These are phyloP conservation scores for Setomelanomma holmii DNA, from an alignment of 2,329 filamentous ascomycete genomes.

Conservation along the genomic window DNA sequence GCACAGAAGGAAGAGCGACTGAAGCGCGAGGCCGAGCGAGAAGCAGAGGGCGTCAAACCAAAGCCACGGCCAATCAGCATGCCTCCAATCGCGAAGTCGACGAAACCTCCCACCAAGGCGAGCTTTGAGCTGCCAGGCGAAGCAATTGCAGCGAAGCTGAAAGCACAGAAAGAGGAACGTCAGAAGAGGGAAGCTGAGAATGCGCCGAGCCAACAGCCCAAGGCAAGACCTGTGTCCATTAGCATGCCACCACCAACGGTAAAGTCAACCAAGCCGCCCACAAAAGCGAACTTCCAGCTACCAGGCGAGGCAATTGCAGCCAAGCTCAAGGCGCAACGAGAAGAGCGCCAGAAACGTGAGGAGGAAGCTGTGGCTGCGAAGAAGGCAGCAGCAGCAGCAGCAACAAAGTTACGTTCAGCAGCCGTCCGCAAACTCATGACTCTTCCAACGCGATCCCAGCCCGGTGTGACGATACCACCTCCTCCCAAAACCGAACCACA, in stretches of 20 bases:
- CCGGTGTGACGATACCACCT: conserved; percentile 23
- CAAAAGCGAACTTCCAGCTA: conserved; percentile 59
- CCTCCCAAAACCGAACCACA: conserved; percentile 9
- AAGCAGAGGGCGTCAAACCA: conserved; percentile 46
- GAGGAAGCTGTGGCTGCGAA: conserved; percentile 45
- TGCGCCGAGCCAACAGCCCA: conserved; percentile 9
- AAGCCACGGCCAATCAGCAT: conserved; percentile 54
- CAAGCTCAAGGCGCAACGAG: conserved; percentile 38
- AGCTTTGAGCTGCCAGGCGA: conserved; percentile 63
- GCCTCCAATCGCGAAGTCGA: conserved; percentile 57
- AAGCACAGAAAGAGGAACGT: conserved; percentile 42
- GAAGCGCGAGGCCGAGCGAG: conserved; percentile 33
- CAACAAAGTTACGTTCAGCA: conserved; percentile 36
- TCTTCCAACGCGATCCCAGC: conserved; percentile 52
- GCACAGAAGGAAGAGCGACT: conserved; percentile 51
- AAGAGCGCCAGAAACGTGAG: conserved; percentile 45
- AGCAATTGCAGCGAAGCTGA: conserved; percentile 51
- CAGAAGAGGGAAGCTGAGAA: conserved; percentile 37
- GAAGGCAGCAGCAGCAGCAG: conserved; percentile 43
- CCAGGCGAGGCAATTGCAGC: conserved; percentile 61
- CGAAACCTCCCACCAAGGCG: conserved; percentile 58
- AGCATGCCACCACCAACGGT: conserved; percentile 50
- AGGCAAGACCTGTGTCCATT: conserved; percentile 40
- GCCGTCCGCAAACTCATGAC: conserved; percentile 56
- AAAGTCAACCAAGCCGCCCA: conserved; percentile 60